Conservation (phyloP, 495 filamentous ascomycete species). For the Aspergillus nanangensis region DNA sequence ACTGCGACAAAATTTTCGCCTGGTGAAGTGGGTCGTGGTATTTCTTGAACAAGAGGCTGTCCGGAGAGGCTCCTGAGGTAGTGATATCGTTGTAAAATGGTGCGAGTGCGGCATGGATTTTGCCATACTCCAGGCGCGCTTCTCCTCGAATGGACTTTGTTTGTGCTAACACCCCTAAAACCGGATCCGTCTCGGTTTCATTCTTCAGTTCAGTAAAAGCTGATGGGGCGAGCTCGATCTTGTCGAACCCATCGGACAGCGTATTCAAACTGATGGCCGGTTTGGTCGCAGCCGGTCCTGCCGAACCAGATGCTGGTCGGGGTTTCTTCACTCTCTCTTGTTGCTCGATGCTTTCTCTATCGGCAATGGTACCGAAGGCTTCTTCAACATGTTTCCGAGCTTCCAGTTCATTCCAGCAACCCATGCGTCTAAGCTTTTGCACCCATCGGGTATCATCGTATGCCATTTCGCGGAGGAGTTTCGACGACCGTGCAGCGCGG, state of each 20-base stretch:
- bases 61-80: constrained; percentile 65
- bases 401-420: constrained; percentile 87
- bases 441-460: constrained; percentile 98
- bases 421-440: constrained; percentile 74
- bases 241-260: constrained; percentile 64
- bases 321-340: constrained; percentile 37
- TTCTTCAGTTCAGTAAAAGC: constrained; percentile 12
- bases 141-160: constrained; percentile 77
- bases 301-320: constrained; percentile 9
- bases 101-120: constrained; percentile 79
- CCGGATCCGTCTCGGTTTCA: constrained; percentile 30
- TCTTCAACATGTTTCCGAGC: constrained; percentile 76
- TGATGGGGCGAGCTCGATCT: constrained; percentile 46
- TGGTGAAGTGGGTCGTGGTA: constrained; percentile 86
- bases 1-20: constrained; percentile 78
- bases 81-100: constrained; percentile 85
- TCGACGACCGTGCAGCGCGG: constrained; percentile 80
- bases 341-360: constrained; percentile 50
- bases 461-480: constrained; percentile 93
- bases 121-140: constrained; percentile 86
- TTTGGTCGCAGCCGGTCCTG: constrained; percentile 8
- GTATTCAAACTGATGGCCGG: constrained; percentile 19
- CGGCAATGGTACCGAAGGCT: constrained; percentile 60
- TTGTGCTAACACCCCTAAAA: constrained; percentile 62
- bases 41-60: constrained; percentile 77